Percentiles rank a stretch among this genome's conserved stretches.
Evolutionary conservation across 352 stramenopile species (phyloP).

Genomic region (Blastocystis sp.): DNA sequence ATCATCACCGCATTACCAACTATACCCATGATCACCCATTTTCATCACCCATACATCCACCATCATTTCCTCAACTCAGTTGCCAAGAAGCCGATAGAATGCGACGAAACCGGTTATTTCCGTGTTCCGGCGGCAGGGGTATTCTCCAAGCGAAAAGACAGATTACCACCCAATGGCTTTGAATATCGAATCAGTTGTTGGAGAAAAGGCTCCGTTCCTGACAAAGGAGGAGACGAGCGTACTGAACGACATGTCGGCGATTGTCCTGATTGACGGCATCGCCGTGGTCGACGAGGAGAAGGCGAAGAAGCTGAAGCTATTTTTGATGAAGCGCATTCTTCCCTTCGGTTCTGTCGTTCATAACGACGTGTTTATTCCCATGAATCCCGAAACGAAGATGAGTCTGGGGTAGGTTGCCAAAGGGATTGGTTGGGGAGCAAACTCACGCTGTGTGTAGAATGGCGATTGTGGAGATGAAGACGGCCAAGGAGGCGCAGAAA

Average conservation of each 20-base stretch:
- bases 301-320: slow-evolving; percentile 23
- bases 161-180: slow-evolving; percentile 36
- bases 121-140: too few relatives aligned
- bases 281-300: slow-evolving; percentile 35
- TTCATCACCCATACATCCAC: too few relatives aligned
- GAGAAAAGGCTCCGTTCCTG: slow-evolving; percentile 21
- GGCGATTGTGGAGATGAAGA: slow-evolving; percentile 4
- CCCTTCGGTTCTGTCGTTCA: slow-evolving; percentile 5
- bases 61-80: too few relatives aligned
- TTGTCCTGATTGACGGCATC: slow-evolving; percentile 20
- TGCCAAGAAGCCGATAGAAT: too few relatives aligned
- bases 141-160: too few relatives aligned
- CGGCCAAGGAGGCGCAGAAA: neutral
- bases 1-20: too few relatives aligned
- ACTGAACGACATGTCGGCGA: neutral
- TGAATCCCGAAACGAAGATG: neutral
- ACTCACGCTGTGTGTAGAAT: neutral
- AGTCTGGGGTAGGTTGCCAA: neutral
- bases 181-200: neutral
- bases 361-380: slow-evolving; percentile 46
- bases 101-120: too few relatives aligned
- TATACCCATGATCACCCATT: too few relatives aligned
- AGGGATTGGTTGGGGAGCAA: neutral
- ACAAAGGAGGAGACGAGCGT: neutral
- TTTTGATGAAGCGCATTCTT: slow-evolving; percentile 10